These are phyloP conservation scores for Camelina laxa DNA, from an alignment of 345 rosid species.

Conservation along the genomic window DNA sequence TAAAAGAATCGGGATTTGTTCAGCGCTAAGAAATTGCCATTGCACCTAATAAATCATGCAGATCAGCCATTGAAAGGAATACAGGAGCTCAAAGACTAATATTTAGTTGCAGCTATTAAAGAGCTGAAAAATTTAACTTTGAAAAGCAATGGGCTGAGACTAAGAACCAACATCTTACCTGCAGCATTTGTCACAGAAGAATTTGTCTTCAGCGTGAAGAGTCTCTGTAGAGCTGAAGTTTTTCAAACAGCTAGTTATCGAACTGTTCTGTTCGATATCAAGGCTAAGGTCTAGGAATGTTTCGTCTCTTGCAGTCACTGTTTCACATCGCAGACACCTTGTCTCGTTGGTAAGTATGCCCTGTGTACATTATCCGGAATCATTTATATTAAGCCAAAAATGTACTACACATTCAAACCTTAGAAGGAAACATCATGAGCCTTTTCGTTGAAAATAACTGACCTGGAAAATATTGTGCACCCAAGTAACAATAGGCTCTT, in stretches of 20 bases:
- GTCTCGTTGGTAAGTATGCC: constrained; percentile 99
- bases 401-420: neutral
- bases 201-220: constrained; percentile 97
- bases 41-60: neutral
- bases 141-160: neutral
- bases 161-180: constrained; percentile 56
- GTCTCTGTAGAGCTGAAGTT: constrained; percentile 99
- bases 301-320: constrained; percentile 98
- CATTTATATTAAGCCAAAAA: constrained; percentile 31
- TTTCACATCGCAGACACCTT: constrained; percentile 92
- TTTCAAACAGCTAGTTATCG: constrained; percentile 98
- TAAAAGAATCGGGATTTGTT: neutral
- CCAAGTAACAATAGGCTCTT: constrained; percentile 97
- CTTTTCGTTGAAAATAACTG: constrained; percentile 1
- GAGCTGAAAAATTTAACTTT: neutral
- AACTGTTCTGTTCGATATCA: constrained; percentile 98
- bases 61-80: neutral
- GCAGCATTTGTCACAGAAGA: constrained; percentile 99
- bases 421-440: constrained; percentile 14
- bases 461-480: constrained; percentile 99
- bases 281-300: constrained; percentile 97
- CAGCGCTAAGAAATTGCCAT: neutral
- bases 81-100: neutral
- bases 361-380: constrained; percentile 49
- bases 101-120: neutral